Conservation (phyloP, 2,329 filamentous ascomycete species). For the Zelopaecilomyces penicillatus region DNA sequence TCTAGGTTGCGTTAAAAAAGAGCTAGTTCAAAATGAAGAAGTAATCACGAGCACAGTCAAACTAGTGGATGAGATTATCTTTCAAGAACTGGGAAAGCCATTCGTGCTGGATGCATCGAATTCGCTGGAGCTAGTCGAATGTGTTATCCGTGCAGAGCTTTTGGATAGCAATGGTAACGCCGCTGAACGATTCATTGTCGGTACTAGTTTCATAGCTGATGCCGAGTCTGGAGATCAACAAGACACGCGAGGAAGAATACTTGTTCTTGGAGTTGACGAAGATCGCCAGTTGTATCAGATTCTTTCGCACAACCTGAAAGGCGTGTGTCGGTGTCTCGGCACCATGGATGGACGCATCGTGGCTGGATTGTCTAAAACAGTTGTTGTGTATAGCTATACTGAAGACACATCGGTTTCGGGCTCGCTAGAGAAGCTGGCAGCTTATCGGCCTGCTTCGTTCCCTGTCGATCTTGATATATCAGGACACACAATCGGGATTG, state of each 20-base stretch:
- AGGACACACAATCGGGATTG: slow-evolving; percentile 69
- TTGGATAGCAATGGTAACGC: slow-evolving; percentile 45
- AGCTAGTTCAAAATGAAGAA: slow-evolving; percentile 63
- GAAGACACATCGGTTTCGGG: slow-evolving; percentile 49
- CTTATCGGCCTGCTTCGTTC: slow-evolving; percentile 74
- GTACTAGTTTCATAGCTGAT: slow-evolving; percentile 69
- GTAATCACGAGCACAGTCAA: slow-evolving; percentile 71
- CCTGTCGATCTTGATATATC: slow-evolving; percentile 73
- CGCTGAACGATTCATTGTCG: slow-evolving; percentile 80
- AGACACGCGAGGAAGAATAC: slow-evolving; percentile 59
- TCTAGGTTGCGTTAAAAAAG: slow-evolving; percentile 73
- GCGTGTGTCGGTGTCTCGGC: slow-evolving; percentile 71
- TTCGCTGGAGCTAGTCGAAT: slow-evolving; percentile 68
- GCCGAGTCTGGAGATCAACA: slow-evolving; percentile 42
- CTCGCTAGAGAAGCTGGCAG: slow-evolving; percentile 60
- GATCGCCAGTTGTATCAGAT: slow-evolving; percentile 67
- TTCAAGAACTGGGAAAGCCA: slow-evolving; percentile 64
- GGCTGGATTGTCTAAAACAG: slow-evolving; percentile 81
- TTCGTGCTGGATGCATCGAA: slow-evolving; percentile 48
- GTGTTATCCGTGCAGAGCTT: slow-evolving; percentile 69
- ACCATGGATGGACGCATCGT: slow-evolving; percentile 72
- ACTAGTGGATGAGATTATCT: slow-evolving; percentile 83
- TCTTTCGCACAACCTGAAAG: slow-evolving; percentile 60
- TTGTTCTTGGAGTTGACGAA: slow-evolving; percentile 75
- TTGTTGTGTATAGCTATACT: slow-evolving; percentile 49